A percentile compares a stretch with the other conserved stretches of the same genome.
Evolutionary conservation across 1,139 yeast species (phyloP).

Genomic region (Komagataea norvegica): DNA sequence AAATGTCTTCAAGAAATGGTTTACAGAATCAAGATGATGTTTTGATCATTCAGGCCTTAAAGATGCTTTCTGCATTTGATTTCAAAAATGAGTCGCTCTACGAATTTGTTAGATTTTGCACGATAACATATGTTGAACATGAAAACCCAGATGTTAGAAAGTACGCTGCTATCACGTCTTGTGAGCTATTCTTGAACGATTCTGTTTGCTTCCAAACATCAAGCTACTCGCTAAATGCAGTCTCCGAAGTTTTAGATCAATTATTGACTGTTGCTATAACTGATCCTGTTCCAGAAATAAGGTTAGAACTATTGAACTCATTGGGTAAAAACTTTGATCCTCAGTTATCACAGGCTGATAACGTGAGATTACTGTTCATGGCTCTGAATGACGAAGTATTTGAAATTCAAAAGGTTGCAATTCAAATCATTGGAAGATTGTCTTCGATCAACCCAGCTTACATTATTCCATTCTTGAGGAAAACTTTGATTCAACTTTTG

Average conservation of each 20-base stretch:
- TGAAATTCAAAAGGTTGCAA: constrained; percentile 75
- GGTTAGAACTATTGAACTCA: constrained; percentile 72
- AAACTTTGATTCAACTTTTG: constrained; percentile 76
- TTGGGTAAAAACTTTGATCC: constrained; percentile 79
- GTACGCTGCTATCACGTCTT: constrained; percentile 80
- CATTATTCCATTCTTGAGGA: constrained; percentile 87
- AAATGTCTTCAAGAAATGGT: constrained; percentile 65
- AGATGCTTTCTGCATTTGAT: constrained; percentile 69
- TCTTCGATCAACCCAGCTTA: constrained; percentile 91
- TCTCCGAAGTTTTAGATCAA: constrained; percentile 78
- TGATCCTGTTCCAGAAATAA: constrained; percentile 79
- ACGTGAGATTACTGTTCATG: constrained; percentile 77
- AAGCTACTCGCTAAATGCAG: constrained; percentile 76
- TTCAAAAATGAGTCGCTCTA: constrained; percentile 73
- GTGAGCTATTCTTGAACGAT: constrained; percentile 72
- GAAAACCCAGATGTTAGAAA: constrained; percentile 74
- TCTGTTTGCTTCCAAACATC: constrained; percentile 85
- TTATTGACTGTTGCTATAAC: constrained; percentile 82
- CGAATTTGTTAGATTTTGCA: constrained; percentile 83
- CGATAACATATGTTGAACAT: constrained; percentile 76
- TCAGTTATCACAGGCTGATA: constrained; percentile 90
- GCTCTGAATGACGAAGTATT: constrained; percentile 90
- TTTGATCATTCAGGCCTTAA: constrained; percentile 33
- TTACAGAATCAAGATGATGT: constrained; percentile 32
- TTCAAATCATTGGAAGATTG: constrained; percentile 75